Evolutionary conservation across 495 filamentous ascomycete genomes (phyloP).

Genomic region (Delitschia confertaspora): DNA sequence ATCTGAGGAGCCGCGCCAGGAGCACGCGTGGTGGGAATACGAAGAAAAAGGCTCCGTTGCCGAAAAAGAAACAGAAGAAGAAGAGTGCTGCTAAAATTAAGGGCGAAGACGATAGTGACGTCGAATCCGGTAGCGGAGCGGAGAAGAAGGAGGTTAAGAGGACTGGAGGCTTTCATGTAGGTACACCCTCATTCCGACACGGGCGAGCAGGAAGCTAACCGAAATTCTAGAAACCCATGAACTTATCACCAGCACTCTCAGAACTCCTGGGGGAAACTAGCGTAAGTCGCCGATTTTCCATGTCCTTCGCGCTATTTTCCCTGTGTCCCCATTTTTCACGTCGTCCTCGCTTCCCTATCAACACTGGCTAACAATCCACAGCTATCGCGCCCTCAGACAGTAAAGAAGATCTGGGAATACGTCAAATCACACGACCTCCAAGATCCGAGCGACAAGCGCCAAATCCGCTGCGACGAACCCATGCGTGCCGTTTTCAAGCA

Average conservation of each 20-base stretch:
- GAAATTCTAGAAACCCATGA: constrained; percentile 52
- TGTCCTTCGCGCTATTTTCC: background rate
- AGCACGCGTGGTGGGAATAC: constrained; percentile 61
- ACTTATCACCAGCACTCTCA: constrained; percentile 56
- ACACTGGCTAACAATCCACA: constrained; percentile 28
- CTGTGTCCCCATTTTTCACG: background rate
- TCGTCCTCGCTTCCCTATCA: background rate
- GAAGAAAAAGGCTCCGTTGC: constrained; percentile 30
- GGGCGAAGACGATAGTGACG: constrained; percentile 70
- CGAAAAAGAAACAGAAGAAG: constrained; percentile 59
- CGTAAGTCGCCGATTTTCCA: constrained; percentile 31
- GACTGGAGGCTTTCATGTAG: constrained; percentile 60
- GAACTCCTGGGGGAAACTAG: constrained; percentile 47
- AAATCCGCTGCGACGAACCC: constrained; percentile 84
- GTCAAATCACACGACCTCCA: constrained; percentile 82
- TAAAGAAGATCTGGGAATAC: constrained; percentile 91
- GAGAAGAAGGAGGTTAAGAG: constrained; percentile 58
- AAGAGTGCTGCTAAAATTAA: constrained; percentile 72
- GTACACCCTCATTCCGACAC: constrained; percentile 25
- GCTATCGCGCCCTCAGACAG: constrained; percentile 87
- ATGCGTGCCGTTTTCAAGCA: constrained; percentile 86
- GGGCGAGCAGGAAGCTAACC: constrained; percentile 1
- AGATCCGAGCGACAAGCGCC: constrained; percentile 80
- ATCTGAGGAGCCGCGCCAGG: constrained; percentile 52
- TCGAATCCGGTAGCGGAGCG: constrained; percentile 52